These are phyloP conservation scores for Fusarium lateritium DNA, from an alignment of 2,329 filamentous ascomycete genomes.

Conservation along the genomic window DNA sequence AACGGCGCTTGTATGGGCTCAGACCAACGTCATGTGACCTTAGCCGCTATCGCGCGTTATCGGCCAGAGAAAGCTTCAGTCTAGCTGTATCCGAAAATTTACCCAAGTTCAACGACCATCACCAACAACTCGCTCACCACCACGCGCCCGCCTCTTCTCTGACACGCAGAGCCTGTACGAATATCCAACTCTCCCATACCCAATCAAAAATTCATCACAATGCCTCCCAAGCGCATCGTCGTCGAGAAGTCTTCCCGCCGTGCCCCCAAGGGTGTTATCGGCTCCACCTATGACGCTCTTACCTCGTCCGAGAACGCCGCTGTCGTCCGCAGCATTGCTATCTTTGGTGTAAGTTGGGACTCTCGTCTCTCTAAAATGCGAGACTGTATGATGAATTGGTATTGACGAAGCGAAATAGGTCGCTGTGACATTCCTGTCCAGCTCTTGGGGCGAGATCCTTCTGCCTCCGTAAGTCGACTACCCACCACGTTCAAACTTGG, in stretches of 20 bases:
- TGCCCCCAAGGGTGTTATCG: constrained; percentile 67
- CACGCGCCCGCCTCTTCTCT: constrained; percentile 14
- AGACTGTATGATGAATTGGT: neutral
- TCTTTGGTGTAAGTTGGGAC: constrained; percentile 74
- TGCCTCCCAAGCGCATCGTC: constrained; percentile 75
- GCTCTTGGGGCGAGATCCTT: constrained; percentile 76
- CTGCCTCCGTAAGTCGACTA: constrained; percentile 70
- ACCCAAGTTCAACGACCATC: constrained; percentile 25
- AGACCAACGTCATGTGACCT: constrained; percentile 49
- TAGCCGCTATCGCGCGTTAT: constrained; percentile 28
- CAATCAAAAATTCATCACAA: constrained; percentile 54
- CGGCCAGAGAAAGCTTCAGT: constrained; percentile 40
- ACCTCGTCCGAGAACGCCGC: constrained; percentile 78
- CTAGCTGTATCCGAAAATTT: constrained; percentile 46
- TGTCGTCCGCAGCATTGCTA: constrained; percentile 75
- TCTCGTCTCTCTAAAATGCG: no score
- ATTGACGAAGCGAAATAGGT: constrained; percentile 59
- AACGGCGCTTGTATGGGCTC: neutral
- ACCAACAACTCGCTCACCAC: constrained; percentile 18
- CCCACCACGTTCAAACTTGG: neutral
- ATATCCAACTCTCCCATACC: neutral
- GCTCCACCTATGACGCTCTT: constrained; percentile 72
- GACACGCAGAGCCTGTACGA: constrained; percentile 24
- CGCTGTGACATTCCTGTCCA: constrained; percentile 76
- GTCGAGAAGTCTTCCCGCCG: constrained; percentile 63